These are phyloP conservation scores for Acanthamoeba culbertsoni DNA, from an alignment of 208 protist genomes.

Conservation along the genomic window DNA sequence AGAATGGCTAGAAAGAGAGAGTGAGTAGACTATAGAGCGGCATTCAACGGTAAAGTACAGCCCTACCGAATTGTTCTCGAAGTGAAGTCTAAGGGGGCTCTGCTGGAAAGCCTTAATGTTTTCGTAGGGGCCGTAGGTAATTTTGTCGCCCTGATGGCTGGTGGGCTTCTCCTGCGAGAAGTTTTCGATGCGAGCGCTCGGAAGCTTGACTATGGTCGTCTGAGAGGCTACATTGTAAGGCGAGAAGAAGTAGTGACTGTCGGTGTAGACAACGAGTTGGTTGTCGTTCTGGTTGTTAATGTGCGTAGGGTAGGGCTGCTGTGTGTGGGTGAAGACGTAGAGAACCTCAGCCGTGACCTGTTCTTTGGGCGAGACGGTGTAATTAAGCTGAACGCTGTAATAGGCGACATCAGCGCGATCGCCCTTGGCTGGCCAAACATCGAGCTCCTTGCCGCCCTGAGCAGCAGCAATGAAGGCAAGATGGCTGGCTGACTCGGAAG, in stretches of 20 bases:
- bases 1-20: not conserved
- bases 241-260: slow-evolving; percentile 70
- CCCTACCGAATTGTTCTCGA: slow-evolving; percentile 69
- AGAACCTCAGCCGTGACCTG: not conserved
- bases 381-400: slow-evolving; percentile 50
- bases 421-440: not conserved
- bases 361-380: not conserved
- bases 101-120: slow-evolving; percentile 60
- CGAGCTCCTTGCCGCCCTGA: not conserved
- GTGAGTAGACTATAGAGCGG: not conserved
- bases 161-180: slow-evolving; percentile 48
- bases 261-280: slow-evolving; percentile 66
- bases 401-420: not conserved
- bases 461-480: not conserved
- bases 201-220: slow-evolving; percentile 71
- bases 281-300: slow-evolving; percentile 66
- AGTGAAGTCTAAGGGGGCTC: slow-evolving; percentile 70
- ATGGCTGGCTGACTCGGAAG: not conserved
- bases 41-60: not conserved
- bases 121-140: slow-evolving; percentile 77
- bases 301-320: slow-evolving; percentile 66
- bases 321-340: slow-evolving; percentile 56
- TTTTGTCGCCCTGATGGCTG: not conserved
- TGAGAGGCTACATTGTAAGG: slow-evolving; percentile 71
- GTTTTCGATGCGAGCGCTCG: slow-evolving; percentile 48